phyloP scores from a whole-genome alignment of 805 yeast genomes.

The Blastobotrys parvus region DNA sequence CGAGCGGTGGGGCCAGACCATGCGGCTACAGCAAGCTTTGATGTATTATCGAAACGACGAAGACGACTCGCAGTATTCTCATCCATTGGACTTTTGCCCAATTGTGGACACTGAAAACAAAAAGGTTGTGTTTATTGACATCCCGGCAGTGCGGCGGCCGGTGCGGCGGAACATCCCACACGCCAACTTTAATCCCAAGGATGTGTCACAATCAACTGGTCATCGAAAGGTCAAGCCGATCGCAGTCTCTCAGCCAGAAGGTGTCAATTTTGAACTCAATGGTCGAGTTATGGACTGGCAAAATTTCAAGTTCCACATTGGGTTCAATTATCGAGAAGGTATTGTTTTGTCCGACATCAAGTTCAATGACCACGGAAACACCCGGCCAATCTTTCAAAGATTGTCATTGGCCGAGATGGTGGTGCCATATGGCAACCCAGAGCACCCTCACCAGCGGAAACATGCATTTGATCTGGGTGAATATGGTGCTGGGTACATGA shows the following conservation, averaged over 20 bases:
- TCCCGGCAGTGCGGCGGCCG: constrained; percentile 67
- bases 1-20: constrained; percentile 69
- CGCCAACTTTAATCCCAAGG: constrained; percentile 61
- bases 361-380: constrained; percentile 31
- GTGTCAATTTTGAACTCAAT: constrained; percentile 65
- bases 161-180: constrained; percentile 54
- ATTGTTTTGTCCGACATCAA: constrained; percentile 66
- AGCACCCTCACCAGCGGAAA: constrained; percentile 74
- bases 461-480: constrained; percentile 85
- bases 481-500: constrained; percentile 81
- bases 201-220: constrained; percentile 51
- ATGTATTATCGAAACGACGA: constrained; percentile 68
- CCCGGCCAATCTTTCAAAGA: constrained; percentile 70
- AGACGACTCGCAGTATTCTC: constrained; percentile 46
- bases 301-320: constrained; percentile 68
- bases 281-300: constrained; percentile 71
- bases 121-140: constrained; percentile 58
- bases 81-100: constrained; percentile 1
- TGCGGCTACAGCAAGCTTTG: constrained; percentile 72
- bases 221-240: constrained; percentile 61
- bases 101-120: neutral
- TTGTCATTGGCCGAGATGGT: constrained; percentile 74
- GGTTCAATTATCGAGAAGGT: constrained; percentile 82
- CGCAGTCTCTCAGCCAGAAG: constrained; percentile 70
- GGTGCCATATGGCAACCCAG: constrained; percentile 77